These are phyloP conservation scores for Oryza meridionalis DNA, from an alignment of 176 grass and related monocot species.

Conservation along the genomic window DNA sequence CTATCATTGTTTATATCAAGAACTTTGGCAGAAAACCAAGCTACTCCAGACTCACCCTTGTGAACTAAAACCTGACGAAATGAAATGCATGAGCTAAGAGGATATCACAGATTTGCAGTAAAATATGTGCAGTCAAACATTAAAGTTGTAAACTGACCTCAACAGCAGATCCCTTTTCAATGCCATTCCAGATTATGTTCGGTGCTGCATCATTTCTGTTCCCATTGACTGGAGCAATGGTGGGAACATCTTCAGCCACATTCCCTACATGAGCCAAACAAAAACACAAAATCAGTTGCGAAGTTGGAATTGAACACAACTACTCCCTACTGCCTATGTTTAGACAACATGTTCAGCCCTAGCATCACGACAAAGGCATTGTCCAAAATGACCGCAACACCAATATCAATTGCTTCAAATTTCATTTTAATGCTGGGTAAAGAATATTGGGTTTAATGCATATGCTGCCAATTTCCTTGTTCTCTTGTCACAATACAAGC, in stretches of 20 bases:
- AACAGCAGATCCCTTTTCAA: slow-evolving; percentile 77
- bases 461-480: background rate
- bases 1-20: slow-evolving; percentile 79
- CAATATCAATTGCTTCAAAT: background rate
- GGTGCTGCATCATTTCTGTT: slow-evolving; percentile 39
- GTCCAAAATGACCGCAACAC: background rate
- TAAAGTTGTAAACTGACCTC: slow-evolving; percentile 58
- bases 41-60: slow-evolving; percentile 47
- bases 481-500: background rate
- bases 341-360: background rate
- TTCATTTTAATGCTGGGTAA: background rate
- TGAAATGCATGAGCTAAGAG: slow-evolving; percentile 27
- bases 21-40: slow-evolving; percentile 89
- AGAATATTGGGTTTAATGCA: background rate
- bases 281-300: slow-evolving; percentile 38
- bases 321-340: background rate
- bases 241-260: slow-evolving; percentile 44
- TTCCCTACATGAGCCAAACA: slow-evolving; percentile 53
- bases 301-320: slow-evolving; percentile 31
- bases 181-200: slow-evolving; percentile 60
- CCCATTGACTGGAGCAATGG: slow-evolving; percentile 34
- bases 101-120: background rate
- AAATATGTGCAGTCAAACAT: background rate
- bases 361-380: background rate
- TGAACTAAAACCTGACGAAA: slow-evolving; percentile 68